Conservation (phyloP, 2,329 filamentous ascomycete genomes). For the Colletotrichum salicis region DNA sequence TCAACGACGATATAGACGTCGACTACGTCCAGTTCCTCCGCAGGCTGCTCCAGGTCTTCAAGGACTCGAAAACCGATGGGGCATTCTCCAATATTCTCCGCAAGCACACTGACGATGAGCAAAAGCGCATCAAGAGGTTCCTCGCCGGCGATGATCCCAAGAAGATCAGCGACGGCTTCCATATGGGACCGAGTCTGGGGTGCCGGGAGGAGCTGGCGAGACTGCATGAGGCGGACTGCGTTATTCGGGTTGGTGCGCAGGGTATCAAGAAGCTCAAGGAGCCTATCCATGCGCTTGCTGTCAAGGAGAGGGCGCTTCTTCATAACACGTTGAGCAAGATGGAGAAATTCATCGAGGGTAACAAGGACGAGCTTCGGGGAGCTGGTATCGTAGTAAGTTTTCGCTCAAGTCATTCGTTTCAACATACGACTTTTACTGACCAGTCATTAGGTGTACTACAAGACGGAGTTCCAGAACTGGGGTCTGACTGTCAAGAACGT, state of each 20-base stretch:
- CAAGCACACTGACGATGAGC: not conserved
- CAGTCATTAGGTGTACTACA: not conserved
- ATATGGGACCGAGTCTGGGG: not conserved
- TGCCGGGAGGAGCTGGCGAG: not conserved
- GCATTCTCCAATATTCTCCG: not conserved
- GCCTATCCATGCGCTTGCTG: not conserved
- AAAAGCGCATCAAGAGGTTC: not conserved
- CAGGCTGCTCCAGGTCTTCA: not conserved
- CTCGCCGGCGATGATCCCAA: not conserved
- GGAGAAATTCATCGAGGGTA: not conserved
- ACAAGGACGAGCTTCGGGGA: not conserved
- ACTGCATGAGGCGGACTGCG: not conserved
- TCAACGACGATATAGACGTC: not conserved
- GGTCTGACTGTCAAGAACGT: not conserved
- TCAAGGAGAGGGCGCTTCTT: not conserved
- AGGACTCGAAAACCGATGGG: not conserved
- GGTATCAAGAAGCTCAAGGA: not conserved
- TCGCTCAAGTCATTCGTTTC: not conserved
- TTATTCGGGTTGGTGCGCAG: not conserved
- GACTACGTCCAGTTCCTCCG: not conserved
- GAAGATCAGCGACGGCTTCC: not conserved
- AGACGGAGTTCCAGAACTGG: not conserved
- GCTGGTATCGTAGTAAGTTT: not conserved
- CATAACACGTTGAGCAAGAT: not conserved
- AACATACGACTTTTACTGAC: not conserved